Evolutionary conservation across 441 rosid genomes (phyloP).

Genomic region (Gossypium laxum): DNA sequence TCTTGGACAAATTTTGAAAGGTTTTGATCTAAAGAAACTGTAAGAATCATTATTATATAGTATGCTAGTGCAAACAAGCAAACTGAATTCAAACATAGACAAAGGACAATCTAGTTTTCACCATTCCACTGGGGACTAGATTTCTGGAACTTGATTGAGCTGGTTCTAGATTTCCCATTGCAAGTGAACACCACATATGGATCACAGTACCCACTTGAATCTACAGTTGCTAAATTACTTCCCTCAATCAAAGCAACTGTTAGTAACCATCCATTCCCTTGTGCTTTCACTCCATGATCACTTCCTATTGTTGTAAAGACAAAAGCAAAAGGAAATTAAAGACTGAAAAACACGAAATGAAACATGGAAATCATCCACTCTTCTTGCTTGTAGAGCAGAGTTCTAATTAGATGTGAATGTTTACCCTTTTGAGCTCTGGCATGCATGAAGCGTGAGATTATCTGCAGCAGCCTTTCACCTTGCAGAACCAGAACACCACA

Average conservation of each 20-base stretch:
- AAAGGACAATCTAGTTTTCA: conserved; percentile 24
- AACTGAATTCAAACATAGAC: conserved; percentile 10
- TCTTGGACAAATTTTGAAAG: neutral
- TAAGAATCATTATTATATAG: neutral
- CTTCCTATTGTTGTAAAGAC: conserved; percentile 39
- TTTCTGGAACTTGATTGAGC: conserved; percentile 94
- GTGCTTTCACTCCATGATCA: conserved; percentile 95
- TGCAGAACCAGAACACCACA: conserved; percentile 79
- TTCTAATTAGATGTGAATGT: conserved; percentile 12
- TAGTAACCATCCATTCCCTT: conserved; percentile 92
- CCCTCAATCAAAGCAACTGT: conserved; percentile 92
- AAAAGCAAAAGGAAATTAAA: conserved; percentile 4
- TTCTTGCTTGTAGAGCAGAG: neutral
- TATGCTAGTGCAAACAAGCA: neutral
- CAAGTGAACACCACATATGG: conserved; percentile 88
- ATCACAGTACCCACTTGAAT: conserved; percentile 81
- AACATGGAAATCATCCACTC: neutral
- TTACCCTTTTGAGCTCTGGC: conserved; percentile 78
- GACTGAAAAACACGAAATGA: neutral
- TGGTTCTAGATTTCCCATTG: conserved; percentile 79
- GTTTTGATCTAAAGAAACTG: neutral
- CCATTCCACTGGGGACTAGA: conserved; percentile 90
- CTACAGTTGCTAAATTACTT: conserved; percentile 72
- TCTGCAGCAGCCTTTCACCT: conserved; percentile 48
- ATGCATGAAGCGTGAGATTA: conserved; percentile 75